Evolutionary conservation across 2,329 filamentous ascomycete species (phyloP).

Genomic region (Sporothrix phasma): DNA sequence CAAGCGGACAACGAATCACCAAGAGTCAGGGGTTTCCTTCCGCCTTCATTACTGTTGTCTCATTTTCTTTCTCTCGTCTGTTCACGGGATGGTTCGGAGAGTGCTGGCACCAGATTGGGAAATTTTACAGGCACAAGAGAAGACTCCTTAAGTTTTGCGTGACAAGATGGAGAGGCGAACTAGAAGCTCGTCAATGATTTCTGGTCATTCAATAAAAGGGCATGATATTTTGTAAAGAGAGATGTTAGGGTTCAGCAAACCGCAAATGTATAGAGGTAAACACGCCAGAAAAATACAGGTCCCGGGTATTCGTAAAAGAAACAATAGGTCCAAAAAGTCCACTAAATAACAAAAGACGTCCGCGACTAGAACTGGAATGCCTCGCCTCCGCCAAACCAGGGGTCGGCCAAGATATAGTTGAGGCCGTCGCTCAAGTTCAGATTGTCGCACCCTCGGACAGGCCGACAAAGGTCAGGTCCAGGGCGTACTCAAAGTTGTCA

Average conservation of each 20-base stretch:
- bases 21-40: neutral
- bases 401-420: slow-evolving; percentile 31
- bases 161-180: neutral
- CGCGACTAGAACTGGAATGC: neutral
- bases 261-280: neutral
- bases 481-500: slow-evolving; percentile 35
- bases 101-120: neutral
- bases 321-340: neutral
- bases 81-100: neutral
- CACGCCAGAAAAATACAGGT: neutral
- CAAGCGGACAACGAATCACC: neutral
- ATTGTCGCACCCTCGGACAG: slow-evolving; percentile 11
- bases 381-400: slow-evolving; percentile 29
- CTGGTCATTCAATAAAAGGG: no score
- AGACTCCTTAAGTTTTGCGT: neutral
- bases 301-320: neutral
- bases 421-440: slow-evolving; percentile 26
- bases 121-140: neutral
- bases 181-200: no score
- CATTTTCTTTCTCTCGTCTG: neutral
- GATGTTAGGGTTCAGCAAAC: no score
- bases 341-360: neutral
- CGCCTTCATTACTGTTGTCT: neutral
- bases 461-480: slow-evolving; percentile 33
- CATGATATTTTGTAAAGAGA: no score